Conservation (phyloP, 2,329 filamentous ascomycete genomes). For the Anthostomella pinea region DNA sequence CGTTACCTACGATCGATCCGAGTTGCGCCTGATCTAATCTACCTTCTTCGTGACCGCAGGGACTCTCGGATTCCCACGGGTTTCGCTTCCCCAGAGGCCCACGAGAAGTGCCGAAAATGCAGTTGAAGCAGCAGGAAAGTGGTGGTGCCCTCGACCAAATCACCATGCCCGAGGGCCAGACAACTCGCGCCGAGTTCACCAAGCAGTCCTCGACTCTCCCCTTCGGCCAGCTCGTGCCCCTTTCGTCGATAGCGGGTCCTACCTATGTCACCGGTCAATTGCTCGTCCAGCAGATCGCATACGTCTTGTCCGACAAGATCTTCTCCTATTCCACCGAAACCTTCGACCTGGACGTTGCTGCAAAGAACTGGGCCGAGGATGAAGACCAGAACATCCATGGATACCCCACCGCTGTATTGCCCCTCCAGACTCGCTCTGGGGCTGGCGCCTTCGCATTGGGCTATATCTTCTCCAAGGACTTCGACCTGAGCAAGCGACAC, state of each 20-base stretch:
- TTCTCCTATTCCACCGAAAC: slow-evolving; percentile 95
- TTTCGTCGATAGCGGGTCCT: slow-evolving; percentile 71
- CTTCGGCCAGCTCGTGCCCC: slow-evolving; percentile 53
- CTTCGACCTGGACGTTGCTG: slow-evolving; percentile 84
- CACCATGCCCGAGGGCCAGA: slow-evolving; percentile 29
- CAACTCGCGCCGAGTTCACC: slow-evolving; percentile 33
- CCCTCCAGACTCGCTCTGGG: slow-evolving; percentile 83
- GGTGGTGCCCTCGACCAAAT: slow-evolving; percentile 30
- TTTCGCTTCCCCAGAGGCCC: slow-evolving; percentile 11
- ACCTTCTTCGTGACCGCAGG: slow-evolving; percentile 12
- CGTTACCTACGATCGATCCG: not conserved
- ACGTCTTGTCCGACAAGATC: slow-evolving; percentile 92
- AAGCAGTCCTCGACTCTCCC: slow-evolving; percentile 52
- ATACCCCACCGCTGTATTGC: slow-evolving; percentile 71
- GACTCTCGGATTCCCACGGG: slow-evolving; percentile 12
- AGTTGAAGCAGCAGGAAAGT: slow-evolving; percentile 38
- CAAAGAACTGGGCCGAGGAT: slow-evolving; percentile 70
- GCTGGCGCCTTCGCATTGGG: slow-evolving; percentile 89
- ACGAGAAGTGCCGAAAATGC: slow-evolving; percentile 22
- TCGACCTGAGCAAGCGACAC: slow-evolving; percentile 85
- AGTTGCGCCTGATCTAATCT: slow-evolving; percentile 13
- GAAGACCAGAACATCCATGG: slow-evolving; percentile 78
- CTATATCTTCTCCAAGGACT: slow-evolving; percentile 97
- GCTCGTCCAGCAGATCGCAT: slow-evolving; percentile 93
- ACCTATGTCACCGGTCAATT: slow-evolving; percentile 92